Evolutionary conservation across 768 basidiomycete species (phyloP).

Genomic region (Boletus rufocinnamomeus): DNA sequence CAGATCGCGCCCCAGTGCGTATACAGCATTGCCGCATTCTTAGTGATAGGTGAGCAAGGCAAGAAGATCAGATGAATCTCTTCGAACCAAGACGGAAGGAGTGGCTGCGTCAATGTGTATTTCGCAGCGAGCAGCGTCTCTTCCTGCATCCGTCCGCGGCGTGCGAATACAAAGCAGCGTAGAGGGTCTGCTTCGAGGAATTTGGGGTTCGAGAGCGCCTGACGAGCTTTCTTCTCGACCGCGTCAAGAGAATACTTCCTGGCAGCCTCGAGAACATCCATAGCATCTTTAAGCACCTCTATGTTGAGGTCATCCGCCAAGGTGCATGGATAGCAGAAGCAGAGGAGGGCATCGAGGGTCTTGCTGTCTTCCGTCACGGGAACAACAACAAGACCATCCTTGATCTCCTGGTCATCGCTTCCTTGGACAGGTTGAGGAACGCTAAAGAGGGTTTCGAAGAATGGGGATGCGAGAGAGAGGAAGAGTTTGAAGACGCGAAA

Average conservation of each 20-base stretch:
- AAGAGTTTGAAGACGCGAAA: too few species aligned
- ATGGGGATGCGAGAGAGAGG: too few species aligned
- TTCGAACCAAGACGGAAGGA: conserved; percentile 26
- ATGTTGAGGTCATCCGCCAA: neutral
- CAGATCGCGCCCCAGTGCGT: neutral
- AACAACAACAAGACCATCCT: too few species aligned
- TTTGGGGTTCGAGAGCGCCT: conserved; percentile 21
- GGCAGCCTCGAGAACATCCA: conserved; percentile 13
- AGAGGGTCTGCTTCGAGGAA: conserved; percentile 27
- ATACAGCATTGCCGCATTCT: conserved; percentile 16
- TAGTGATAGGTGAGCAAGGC: conserved; percentile 25
- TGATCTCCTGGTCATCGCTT: too few species aligned
- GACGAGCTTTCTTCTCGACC: conserved; percentile 18
- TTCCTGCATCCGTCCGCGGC: conserved; percentile 17
- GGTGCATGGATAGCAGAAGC: too few species aligned
- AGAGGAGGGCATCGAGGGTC: too few species aligned
- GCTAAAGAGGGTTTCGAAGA: too few species aligned
- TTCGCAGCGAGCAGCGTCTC: conserved; percentile 33
- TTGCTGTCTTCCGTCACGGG: too few species aligned
- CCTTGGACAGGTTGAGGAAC: too few species aligned
- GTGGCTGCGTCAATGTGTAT: conserved; percentile 30
- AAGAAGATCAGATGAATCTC: conserved; percentile 36
- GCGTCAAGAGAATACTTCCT: conserved; percentile 22
- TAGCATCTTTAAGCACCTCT: conserved; percentile 8
- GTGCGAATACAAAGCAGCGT: conserved; percentile 35